Evolutionary conservation across 805 yeast genomes (phyloP), one percentile per base, ranked within the genome.

Genomic region (Yamadazyma sp.): DNA sequence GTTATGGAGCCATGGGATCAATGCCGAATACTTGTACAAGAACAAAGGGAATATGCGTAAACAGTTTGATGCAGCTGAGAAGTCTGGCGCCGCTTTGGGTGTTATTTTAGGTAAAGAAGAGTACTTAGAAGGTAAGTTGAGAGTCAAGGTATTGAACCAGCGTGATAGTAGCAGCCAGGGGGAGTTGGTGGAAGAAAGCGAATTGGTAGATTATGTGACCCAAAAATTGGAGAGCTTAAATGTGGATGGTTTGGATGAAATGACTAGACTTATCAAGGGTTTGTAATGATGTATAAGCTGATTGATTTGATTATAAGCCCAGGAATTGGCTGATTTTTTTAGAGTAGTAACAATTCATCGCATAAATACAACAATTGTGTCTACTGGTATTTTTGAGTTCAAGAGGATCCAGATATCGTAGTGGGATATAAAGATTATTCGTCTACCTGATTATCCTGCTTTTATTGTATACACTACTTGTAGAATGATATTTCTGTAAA

Each of bases 61-160:
- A 63, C 99, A 93, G 67, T 93, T 93, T 48, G 98, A 91, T 53
- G 95, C 96, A 35, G 98, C 99, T 28, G 99, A 93, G 53, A 90
- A 87, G 64, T 70, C 88, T 2, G 98, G 96, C 16, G 87, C 95
- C 52, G 82, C 89, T 42, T 52, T 89, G 30, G 96, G 93, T 9
- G 95, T 93, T 29, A 93, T 93, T 49, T 71, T 93, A 40, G 99
- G 99, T 53, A 95, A 91, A 60, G 97, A 93, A 60, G 99, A 93
- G 65, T 89, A 66, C 53, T 77, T 80, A 13, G 79, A 77, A 47
- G 96, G 96, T 14, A 75, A 82, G 44, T 71, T 90, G 42, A 82
- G 96, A 69, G 82, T 93, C 44, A 93, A 93, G 72, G 74, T 79
- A 45, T 75, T 93, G 45, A 96, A 97, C 38, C 87, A 86, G 52